Conservation (phyloP, 768 basidiomycete genomes). For the Kwoniella sp. region DNA sequence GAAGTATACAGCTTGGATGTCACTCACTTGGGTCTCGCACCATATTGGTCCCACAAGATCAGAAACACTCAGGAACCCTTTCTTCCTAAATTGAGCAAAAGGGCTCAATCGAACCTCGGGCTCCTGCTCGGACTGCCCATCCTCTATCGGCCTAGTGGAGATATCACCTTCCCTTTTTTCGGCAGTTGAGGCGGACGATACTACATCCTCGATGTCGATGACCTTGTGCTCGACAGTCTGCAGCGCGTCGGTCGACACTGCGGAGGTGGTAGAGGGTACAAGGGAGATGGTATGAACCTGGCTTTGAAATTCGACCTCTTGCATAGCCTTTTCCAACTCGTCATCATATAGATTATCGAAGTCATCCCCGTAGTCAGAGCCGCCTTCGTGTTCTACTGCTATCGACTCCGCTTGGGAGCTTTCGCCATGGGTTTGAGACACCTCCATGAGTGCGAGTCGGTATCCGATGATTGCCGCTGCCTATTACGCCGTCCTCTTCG, state of each 20-base stretch:
- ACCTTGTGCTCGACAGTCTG: background rate
- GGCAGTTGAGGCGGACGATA: background rate
- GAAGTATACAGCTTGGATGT: background rate
- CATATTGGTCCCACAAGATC: constrained; percentile 56
- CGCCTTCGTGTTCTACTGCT: too few species aligned
- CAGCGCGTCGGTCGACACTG: background rate
- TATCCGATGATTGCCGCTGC: too few species aligned
- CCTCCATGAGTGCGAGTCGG: too few species aligned
- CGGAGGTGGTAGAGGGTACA: background rate
- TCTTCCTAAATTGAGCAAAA: constrained; percentile 58
- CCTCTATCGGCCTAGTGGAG: too few species aligned
- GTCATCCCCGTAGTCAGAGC: constrained; percentile 1
- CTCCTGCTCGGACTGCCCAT: background rate
- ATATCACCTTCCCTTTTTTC: too few species aligned
- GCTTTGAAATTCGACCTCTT: constrained; percentile 26
- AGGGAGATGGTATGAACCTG: background rate
- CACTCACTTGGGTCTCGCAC: constrained; percentile 56
- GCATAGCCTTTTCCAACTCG: constrained; percentile 35
- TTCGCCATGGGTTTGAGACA: too few species aligned
- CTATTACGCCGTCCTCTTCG: too few species aligned
- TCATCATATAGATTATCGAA: constrained; percentile 24
- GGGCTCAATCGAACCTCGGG: constrained; percentile 16
- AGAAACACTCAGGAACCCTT: constrained; percentile 55
- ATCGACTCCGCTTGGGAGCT: too few species aligned
- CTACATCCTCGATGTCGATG: constrained; percentile 29